A percentile compares a stretch with the other conserved stretches of the same genome.
phyloP scores from a whole-genome alignment of 163 green algal genomes.

The Prototheca wickerhamii region DNA sequence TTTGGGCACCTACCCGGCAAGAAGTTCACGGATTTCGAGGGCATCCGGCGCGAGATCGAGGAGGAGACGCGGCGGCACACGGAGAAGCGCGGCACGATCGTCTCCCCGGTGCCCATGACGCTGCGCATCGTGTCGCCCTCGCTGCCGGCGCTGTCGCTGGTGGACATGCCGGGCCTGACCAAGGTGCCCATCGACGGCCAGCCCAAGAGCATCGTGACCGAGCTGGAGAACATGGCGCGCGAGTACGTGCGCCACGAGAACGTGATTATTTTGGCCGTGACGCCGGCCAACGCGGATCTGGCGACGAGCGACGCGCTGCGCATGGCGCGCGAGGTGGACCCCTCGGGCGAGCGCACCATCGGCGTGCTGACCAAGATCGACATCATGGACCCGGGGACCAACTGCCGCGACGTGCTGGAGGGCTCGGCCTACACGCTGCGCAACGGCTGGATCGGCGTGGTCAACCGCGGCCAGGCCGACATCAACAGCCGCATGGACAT shows the following conservation, averaged over 20 bases:
- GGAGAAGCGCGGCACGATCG: constrained; percentile 57
- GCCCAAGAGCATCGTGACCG: constrained; percentile 74
- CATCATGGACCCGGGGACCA: constrained; percentile 93
- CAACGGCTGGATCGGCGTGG: constrained; percentile 88
- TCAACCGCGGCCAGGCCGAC: constrained; percentile 88
- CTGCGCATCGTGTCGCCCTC: constrained; percentile 78
- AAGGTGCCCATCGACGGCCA: constrained; percentile 95
- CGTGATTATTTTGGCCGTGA: constrained; percentile 91
- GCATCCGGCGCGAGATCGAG: constrained; percentile 83
- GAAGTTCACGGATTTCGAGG: constrained; percentile 79
- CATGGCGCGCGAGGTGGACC: constrained; percentile 84
- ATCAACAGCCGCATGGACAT: constrained; percentile 81
- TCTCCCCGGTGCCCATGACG: constrained; percentile 84
- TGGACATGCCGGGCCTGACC: constrained; percentile 92
- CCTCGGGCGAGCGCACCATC: constrained; percentile 69
- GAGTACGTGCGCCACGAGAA: constrained; percentile 70
- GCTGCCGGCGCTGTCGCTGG: constrained; percentile 83
- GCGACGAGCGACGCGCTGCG: constrained; percentile 87
- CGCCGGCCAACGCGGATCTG: constrained; percentile 90
- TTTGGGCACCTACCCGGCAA: constrained; percentile 73
- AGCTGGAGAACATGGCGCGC: constrained; percentile 19
- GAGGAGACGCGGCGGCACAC: constrained; percentile 78
- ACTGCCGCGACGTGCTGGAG: constrained; percentile 72
- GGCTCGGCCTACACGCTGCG: constrained; percentile 61
- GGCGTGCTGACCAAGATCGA: constrained; percentile 93